A percentile compares a stretch with the other conserved stretches of the same genome.
These are phyloP conservation scores for Diospyros lotus DNA, from an alignment of 148 eudicot species.

Conservation along the genomic window DNA sequence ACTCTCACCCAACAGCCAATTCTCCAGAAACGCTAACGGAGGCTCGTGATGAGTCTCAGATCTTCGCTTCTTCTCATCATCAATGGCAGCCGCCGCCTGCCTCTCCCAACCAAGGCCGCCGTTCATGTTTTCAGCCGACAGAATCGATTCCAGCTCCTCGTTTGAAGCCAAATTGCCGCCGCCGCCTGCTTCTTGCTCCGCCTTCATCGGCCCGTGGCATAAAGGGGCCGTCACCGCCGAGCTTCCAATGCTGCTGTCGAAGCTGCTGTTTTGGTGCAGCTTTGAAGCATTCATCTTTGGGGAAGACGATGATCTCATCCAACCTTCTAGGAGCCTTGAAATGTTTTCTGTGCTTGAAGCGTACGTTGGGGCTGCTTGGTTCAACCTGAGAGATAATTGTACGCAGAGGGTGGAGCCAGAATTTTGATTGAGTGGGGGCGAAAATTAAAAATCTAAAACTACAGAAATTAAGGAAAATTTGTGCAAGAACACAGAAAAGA, in stretches of 20 bases:
- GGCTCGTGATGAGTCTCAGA: constrained; percentile 19
- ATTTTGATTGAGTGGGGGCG: too few relatives aligned
- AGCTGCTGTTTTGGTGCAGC: constrained; percentile 2
- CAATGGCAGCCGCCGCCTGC: constrained; percentile 5
- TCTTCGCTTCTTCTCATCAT: constrained; percentile 16
- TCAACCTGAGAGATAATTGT: not conserved
- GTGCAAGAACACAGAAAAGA: too few relatives aligned
- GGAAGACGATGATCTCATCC: constrained; percentile 65
- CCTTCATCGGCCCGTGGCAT: too few relatives aligned
- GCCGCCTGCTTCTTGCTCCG: not conserved
- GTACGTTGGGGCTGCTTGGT: constrained; percentile 26
- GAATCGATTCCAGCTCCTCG: constrained; percentile 22
- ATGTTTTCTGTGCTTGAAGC: constrained; percentile 94
- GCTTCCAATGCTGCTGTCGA: too few relatives aligned
- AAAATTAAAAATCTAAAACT: too few relatives aligned
- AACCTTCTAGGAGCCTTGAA: constrained; percentile 82
- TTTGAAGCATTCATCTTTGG: constrained; percentile 17
- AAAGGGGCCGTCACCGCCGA: too few relatives aligned
- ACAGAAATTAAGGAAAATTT: too few relatives aligned
- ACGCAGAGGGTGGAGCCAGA: too few relatives aligned
- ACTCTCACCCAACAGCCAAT: constrained; percentile 84
- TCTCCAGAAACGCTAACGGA: constrained; percentile 72
- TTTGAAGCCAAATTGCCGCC: too few relatives aligned
- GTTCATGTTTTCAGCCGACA: constrained; percentile 28
- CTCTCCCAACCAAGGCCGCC: constrained; percentile 22